Percentiles rank a stretch among this genome's conserved stretches.
Evolutionary conservation across 176 grass and related monocot genomes (phyloP).

Genomic region (Triticum monococcum): DNA sequence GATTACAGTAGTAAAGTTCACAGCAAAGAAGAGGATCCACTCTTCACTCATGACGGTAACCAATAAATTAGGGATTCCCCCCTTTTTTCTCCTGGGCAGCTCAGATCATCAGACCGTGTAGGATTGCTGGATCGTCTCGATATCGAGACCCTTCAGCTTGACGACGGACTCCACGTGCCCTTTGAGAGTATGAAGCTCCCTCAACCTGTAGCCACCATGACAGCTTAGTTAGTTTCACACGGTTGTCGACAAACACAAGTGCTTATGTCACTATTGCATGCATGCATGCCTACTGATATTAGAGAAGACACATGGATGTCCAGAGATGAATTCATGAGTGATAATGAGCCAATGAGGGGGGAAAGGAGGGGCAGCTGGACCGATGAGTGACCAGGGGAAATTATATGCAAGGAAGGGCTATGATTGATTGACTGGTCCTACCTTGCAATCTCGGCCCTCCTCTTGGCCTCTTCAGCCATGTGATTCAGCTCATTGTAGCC

Average conservation of each 20-base stretch:
- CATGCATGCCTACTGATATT: neutral
- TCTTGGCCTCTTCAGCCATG: conserved; percentile 79
- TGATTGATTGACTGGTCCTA: conserved; percentile 4
- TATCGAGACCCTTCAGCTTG: conserved; percentile 72
- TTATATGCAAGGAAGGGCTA: neutral
- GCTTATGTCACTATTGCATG: neutral
- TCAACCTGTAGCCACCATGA: conserved; percentile 41
- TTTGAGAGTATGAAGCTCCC: conserved; percentile 68
- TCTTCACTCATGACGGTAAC: neutral
- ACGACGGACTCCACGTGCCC: conserved; percentile 78
- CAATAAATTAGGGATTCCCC: neutral
- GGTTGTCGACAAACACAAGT: neutral
- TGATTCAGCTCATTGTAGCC: conserved; percentile 68
- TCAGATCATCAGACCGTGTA: conserved; percentile 59
- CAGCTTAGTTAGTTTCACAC: neutral
- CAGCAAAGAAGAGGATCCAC: conserved; percentile 9
- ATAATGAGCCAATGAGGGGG: conserved; percentile 3
- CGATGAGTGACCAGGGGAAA: neutral
- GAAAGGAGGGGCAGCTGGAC: neutral
- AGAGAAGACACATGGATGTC: neutral
- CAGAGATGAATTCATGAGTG: neutral
- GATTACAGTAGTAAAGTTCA: conserved; percentile 5
- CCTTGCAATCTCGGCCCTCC: conserved; percentile 91
- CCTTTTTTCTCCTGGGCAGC: no score
- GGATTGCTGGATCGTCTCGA: conserved; percentile 72